Conservation (phyloP, 208 protist genomes). For the Trypanosomatidae sp. region DNA sequence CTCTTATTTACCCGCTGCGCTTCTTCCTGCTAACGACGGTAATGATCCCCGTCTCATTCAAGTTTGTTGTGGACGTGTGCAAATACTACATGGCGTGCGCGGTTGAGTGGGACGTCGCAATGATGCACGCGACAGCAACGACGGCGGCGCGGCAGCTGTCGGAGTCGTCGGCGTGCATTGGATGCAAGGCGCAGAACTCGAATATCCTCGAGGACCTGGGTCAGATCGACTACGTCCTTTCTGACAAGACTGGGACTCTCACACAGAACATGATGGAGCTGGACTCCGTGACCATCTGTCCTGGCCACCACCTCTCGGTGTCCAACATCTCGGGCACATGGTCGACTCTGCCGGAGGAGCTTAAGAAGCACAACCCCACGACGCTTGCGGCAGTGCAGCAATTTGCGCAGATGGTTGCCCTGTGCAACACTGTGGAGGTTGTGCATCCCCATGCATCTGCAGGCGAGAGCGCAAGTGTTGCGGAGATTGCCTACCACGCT, state of each 20-base stretch:
- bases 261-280: slow-evolving; percentile 96
- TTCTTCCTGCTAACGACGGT: slow-evolving; percentile 96
- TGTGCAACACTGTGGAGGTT: slow-evolving; percentile 92
- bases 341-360: slow-evolving; percentile 1
- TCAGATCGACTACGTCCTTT: slow-evolving; percentile 94
- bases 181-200: slow-evolving; percentile 87
- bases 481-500: slow-evolving; percentile 60
- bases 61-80: slow-evolving; percentile 94
- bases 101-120: slow-evolving; percentile 92
- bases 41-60: slow-evolving; percentile 97
- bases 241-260: slow-evolving; percentile 96
- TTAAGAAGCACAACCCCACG: background rate
- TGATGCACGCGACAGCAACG: slow-evolving; percentile 57
- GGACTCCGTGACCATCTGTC: slow-evolving; percentile 44
- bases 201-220: slow-evolving; percentile 94
- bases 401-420: slow-evolving; percentile 68
- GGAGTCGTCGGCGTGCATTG: background rate
- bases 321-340: slow-evolving; percentile 8
- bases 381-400: slow-evolving; percentile 24
- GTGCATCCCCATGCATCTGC: background rate
- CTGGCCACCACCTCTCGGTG: slow-evolving; percentile 25
- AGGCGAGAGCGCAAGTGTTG: background rate
- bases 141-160: background rate
- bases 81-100: slow-evolving; percentile 93
- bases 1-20: slow-evolving; percentile 89